These are phyloP conservation scores for Suhomyces canberraensis DNA, from an alignment of 805 yeast genomes.

Conservation along the genomic window DNA sequence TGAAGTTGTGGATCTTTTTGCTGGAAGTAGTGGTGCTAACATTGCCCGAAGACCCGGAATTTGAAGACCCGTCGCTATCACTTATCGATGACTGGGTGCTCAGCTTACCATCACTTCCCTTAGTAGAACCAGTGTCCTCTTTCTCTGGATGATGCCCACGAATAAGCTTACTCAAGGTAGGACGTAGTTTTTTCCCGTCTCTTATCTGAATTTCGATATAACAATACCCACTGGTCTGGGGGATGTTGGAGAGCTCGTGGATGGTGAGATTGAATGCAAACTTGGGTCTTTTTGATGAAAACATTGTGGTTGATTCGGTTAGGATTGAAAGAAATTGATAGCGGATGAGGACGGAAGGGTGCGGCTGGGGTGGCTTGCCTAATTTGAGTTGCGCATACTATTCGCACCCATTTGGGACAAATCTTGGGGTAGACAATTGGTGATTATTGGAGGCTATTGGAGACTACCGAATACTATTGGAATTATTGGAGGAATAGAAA, in stretches of 20 bases:
- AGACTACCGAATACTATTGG: too few species aligned
- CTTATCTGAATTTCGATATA: constrained; percentile 60
- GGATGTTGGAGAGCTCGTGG: constrained; percentile 77
- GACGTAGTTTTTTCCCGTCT: constrained; percentile 39
- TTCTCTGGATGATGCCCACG: constrained; percentile 7
- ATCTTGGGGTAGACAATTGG: too few species aligned
- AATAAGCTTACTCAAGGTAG: constrained; percentile 7
- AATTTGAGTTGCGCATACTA: too few species aligned
- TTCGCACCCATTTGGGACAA: too few species aligned
- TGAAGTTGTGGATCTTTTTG: constrained; percentile 37
- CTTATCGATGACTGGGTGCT: constrained; percentile 1
- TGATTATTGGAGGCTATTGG: too few species aligned
- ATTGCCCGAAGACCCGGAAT: constrained; percentile 15
- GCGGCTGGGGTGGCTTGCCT: too few species aligned
- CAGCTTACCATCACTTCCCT: not conserved
- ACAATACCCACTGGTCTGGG: constrained; percentile 70
- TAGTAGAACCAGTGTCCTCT: not conserved
- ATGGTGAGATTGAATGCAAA: constrained; percentile 59
- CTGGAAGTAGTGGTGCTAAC: constrained; percentile 29
- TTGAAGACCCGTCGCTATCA: constrained; percentile 1
- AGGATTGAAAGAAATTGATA: too few species aligned
- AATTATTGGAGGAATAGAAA: too few species aligned
- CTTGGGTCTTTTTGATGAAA: constrained; percentile 46
- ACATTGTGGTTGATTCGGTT: constrained; percentile 1
- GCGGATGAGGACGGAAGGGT: too few species aligned